Evolutionary conservation across 2,329 filamentous ascomycete species (phyloP), one percentile per base, ranked within the genome.

Genomic region (Zymoseptoria ardabiliae): DNA sequence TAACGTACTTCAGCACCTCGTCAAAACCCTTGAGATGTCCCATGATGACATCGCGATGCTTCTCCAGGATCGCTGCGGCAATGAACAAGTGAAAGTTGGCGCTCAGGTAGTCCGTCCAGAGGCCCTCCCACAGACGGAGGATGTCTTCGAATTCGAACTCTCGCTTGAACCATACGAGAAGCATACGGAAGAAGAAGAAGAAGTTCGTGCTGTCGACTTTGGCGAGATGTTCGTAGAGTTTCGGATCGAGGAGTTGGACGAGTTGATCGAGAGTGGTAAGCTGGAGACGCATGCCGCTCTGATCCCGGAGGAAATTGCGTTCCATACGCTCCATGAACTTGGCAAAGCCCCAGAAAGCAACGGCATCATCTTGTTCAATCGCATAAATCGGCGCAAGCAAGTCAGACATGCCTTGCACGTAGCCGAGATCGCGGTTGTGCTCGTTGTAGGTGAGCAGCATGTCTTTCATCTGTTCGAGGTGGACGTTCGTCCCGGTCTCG

Each of bases 151-250:
- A 99, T 66, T 85, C 83, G 69, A 99, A 99, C 75, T 99, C 94
- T 53, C 94, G 88, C 79, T 99, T 99, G 75, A 94, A 99, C 94
- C 94, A 99, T 9, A 99, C 94, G 1, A 99, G 81, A 35, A 99
- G 81, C 94, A 97, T 97, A 61, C 94, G 89, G 84, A 97, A 99
- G 80, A 99, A 97, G 79, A 99, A 99, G 77, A 99, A 99, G 76
- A 99, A 99, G 74, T 99, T 99, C 22, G 94, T 99, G 70, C 89
- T 95, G 69, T 99, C 95, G 20, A 92, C 90, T 17, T 84, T 86
- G 73, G 96, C 85, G 0, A 99, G 83, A 69, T 99, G 94, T 1
- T 89, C 81, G 75, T 97, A 97, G 7, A 99, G 85, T 71, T 91
- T 89, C 0, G 95, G 94, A 66, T 99, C 94, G 85, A 99, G 92